Base-by-base conservation (phyloP, 164 flowering plant genomes). In the Houttuynia cordata region DNA sequence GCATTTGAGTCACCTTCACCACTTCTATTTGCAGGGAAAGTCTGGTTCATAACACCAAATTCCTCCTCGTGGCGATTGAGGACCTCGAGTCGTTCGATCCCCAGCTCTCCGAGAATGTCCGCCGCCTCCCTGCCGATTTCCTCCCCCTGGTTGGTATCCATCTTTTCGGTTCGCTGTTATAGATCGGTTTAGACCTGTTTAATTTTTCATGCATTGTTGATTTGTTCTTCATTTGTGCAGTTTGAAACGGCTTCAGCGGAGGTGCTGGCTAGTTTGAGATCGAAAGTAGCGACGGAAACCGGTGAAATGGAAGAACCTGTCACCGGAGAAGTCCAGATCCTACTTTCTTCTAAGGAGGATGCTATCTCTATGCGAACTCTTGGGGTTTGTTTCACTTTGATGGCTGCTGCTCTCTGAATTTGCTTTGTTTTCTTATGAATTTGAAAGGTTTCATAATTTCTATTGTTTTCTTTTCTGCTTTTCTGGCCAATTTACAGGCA, bases 231-330 rank as follows among this genome's bases (percentile, higher is more conserved):
- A 9, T 15, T 51, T 62, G 73, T 65, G 57, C 23, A 90, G 97
- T 91, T 94, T 67, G 99, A 94, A 79, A 83, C 80, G 7, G 99
- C 97, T 0, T 95, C 96, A 0, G 89, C 83, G 1, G 91, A 94
- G 67, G 96, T 94, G 57, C 72, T 85, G 13, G 78, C 77, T 1
- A 71, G 87, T 52, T 73, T 94, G 74, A 82, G 69, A 68, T 75
- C 91, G 22, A 91, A 81, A 70, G 93, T 83, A 24, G 75, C 84
- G 0, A 85, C 81, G 15, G 96, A 91, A 58, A 80, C 80, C 8
- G 96, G 94, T 2, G 91, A 85, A 67, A 75, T 85, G 89, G 94
- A 83, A 73, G 99, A 94, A 54, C 95, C 96, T 0, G 66, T 68
- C 57, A 72, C 78, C 8, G 83, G 79, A 37, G 97, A 88, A 52